Percentiles rank a stretch among this genome's conserved stretches.
Evolutionary conservation across 1,284 basidiomycete species (phyloP).

Genomic region (Sporisorium reilianum): DNA sequence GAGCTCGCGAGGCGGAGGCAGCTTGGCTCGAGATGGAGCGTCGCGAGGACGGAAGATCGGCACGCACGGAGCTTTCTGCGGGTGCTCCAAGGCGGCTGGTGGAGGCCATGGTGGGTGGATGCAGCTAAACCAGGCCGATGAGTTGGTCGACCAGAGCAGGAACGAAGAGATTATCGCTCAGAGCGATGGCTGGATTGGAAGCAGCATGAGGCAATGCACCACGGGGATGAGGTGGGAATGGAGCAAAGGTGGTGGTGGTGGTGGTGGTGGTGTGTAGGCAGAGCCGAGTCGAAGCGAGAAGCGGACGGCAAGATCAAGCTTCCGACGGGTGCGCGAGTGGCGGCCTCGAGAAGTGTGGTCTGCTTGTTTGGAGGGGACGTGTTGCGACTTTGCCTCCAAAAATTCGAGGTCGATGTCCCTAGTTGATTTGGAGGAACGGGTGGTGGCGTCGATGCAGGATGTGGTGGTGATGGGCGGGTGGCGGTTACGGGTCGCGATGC

Average conservation of each 20-base stretch:
- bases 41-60: slow-evolving; percentile 15
- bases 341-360: background rate
- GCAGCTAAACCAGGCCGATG: background rate
- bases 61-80: slow-evolving; percentile 3
- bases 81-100: slow-evolving; percentile 4
- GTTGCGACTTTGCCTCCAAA: too few relatives aligned
- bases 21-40: slow-evolving; percentile 44
- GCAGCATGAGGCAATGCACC: slow-evolving; percentile 9
- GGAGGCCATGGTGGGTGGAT: slow-evolving; percentile 21
- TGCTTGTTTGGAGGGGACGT: background rate
- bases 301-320: background rate
- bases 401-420: background rate
- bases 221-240: background rate
- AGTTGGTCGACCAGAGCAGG: background rate
- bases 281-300: background rate
- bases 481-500: too few relatives aligned
- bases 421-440: too few relatives aligned
- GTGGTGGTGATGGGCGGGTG: background rate
- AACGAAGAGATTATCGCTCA: slow-evolving; percentile 15
- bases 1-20: slow-evolving; percentile 27
- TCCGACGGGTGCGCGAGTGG: background rate
- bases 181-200: slow-evolving; percentile 5
- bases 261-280: too few relatives aligned
- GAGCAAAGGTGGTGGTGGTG: background rate
- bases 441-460: background rate